Percentiles rank a stretch among this genome's conserved stretches.
phyloP scores from a whole-genome alignment of 2,329 filamentous ascomycete species.

The Microsporum ferrugineum region DNA sequence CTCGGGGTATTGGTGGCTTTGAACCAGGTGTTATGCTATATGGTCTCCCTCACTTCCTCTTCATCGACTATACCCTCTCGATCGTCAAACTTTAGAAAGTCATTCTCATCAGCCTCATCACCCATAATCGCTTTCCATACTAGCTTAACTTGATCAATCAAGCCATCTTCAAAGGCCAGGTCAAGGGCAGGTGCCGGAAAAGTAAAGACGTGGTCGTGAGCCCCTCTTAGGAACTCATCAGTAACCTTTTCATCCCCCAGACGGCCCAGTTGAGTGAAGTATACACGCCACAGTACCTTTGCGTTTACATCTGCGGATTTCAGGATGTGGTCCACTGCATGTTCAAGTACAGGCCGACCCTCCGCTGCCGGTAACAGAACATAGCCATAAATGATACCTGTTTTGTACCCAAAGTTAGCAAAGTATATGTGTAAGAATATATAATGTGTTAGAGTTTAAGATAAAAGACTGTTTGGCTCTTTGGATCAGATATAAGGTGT shows the following conservation, averaged over 20 bases:
- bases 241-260: slow-evolving; percentile 12
- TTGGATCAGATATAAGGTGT: background rate
- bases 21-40: background rate
- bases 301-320: slow-evolving; percentile 26
- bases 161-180: slow-evolving; percentile 61
- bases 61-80: slow-evolving; percentile 53
- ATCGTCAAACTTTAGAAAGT: slow-evolving; percentile 71
- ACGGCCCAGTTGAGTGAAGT: slow-evolving; percentile 39
- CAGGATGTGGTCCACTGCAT: slow-evolving; percentile 34
- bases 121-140: slow-evolving; percentile 58
- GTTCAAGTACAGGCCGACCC: slow-evolving; percentile 32
- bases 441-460: background rate
- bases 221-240: slow-evolving; percentile 14
- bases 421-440: slow-evolving; percentile 9
- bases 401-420: slow-evolving; percentile 11
- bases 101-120: slow-evolving; percentile 37
- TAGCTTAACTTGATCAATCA: slow-evolving; percentile 54
- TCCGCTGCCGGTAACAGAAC: slow-evolving; percentile 28
- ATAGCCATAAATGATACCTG: slow-evolving; percentile 50
- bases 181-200: slow-evolving; percentile 52
- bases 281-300: slow-evolving; percentile 41
- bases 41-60: background rate
- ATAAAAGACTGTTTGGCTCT: background rate
- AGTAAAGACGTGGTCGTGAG: slow-evolving; percentile 38
- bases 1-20: background rate